Percentiles rank a stretch among this genome's conserved stretches.
These are phyloP conservation scores for Diaporthe sp. DNA, from an alignment of 2,329 filamentous ascomycete genomes.

Conservation along the genomic window DNA sequence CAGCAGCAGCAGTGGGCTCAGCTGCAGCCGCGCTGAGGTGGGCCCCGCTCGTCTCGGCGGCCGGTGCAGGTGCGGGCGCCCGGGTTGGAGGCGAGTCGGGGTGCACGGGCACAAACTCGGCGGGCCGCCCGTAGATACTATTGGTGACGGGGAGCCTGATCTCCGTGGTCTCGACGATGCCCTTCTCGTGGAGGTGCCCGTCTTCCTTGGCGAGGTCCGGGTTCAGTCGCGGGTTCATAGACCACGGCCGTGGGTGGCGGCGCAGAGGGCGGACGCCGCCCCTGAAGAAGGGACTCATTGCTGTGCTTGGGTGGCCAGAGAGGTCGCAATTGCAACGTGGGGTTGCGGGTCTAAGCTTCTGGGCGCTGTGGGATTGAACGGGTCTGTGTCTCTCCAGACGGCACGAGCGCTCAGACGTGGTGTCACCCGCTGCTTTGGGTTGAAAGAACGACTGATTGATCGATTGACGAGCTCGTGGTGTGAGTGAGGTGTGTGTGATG, in stretches of 20 bases:
- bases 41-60: background rate
- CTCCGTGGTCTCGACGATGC: constrained; percentile 10
- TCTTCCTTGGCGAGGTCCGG: constrained; percentile 27
- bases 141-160: constrained; percentile 34
- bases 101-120: background rate
- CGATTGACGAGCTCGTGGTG: background rate
- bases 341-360: background rate
- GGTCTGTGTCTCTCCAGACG: background rate
- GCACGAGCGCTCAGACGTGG: background rate
- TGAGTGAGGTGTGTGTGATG: background rate
- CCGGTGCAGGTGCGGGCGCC: background rate
- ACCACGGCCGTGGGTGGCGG: constrained; percentile 32
- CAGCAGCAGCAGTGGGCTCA: background rate
- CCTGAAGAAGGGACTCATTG: constrained; percentile 36
- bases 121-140: constrained; percentile 27
- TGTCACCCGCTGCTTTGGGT: background rate
- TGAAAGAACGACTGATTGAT: background rate
- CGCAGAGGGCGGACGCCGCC: constrained; percentile 31
- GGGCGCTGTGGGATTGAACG: background rate
- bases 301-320: background rate
- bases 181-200: constrained; percentile 21
- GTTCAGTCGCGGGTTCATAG: constrained; percentile 34
- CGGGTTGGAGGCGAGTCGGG: background rate
- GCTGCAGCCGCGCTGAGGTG: background rate
- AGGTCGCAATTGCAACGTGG: background rate